Percentiles rank a stretch among this genome's conserved stretches.
Conservation (phyloP, 495 filamentous ascomycete species). For the Penicillium angulare region DNA sequence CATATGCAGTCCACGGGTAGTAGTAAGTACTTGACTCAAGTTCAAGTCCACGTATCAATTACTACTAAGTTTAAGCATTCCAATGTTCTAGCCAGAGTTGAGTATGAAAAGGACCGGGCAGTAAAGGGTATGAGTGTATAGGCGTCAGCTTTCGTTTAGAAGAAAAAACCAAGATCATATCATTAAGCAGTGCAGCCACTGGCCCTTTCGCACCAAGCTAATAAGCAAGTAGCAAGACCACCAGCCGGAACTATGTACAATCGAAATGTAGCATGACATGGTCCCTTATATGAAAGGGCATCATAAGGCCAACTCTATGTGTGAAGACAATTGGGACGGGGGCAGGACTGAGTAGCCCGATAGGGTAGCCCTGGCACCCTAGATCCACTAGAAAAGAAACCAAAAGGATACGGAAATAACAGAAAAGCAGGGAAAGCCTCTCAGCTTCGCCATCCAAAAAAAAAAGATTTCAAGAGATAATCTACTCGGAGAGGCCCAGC, state of each 20-base stretch:
- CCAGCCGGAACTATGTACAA: constrained; percentile 26
- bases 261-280: constrained; percentile 21
- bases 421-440: neutral
- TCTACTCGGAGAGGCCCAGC: constrained; percentile 33
- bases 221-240: constrained; percentile 4
- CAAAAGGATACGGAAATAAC: neutral
- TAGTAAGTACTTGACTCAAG: too few relatives aligned
- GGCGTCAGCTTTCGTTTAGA: neutral
- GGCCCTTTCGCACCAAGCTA: constrained; percentile 7
- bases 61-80: too few relatives aligned
- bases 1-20: too few relatives aligned
- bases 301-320: constrained; percentile 23
- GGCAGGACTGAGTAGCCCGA: neutral
- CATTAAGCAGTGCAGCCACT: constrained; percentile 16
- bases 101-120: too few relatives aligned
- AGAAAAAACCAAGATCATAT: constrained; percentile 9
- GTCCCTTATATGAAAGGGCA: constrained; percentile 8
- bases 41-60: too few relatives aligned
- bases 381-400: constrained; percentile 9
- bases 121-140: too few relatives aligned
- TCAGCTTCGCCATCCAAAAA: neutral
- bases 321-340: constrained; percentile 10
- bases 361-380: neutral
- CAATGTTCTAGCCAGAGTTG: too few relatives aligned
- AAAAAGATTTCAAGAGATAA: neutral